Base-by-base conservation (phyloP, 331 rosid genomes). In the Quercus lobata region DNA sequence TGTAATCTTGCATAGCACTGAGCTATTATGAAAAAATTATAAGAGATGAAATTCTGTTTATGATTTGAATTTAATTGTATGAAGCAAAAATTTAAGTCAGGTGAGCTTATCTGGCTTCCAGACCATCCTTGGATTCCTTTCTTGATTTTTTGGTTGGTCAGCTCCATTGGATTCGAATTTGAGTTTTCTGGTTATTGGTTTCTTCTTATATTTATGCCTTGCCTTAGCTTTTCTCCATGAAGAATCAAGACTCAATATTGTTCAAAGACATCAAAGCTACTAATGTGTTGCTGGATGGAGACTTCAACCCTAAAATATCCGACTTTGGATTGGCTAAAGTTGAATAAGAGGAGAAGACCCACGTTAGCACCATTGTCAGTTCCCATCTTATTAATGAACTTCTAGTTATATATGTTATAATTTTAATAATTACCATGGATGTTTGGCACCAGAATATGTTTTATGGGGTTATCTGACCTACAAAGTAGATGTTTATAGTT, bases 241-340 rank as follows among this genome's bases (percentile, higher is more conserved):
- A 83, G 91, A 90, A 80, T 92, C 97, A 21, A 74, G 74, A 68
- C 79, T 92, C 61, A 92, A 90, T 82, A 83, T 90, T 76, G 93
- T 89, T 79, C 95, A 88, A 90, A 65, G 95, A 89, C 82, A 87
- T 90, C 81, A 90, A 92, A 78, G 88, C 95, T 63, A 89, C 92
- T 69, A 92, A 92, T 73, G 93, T 89, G 74, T 83, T 92, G 75
- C 87, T 92, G 32, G 95, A 92, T 78, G 81, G 54, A 71, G 85
- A 86, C 71, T 82, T 92, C 29, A 92, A 87, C 78, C 91, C 95
- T 2, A 92, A 90, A 83, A 92, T 92, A 85, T 92, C 95, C 0
- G 92, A 92, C 81, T 92, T 92, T 60, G 97, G 97, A 56, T 85
- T 92, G 79, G 97, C 97, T 74, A 89, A 73, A 82, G 93, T 92